Conservation (phyloP, 306 rosid species). For the Trifolium repens region DNA sequence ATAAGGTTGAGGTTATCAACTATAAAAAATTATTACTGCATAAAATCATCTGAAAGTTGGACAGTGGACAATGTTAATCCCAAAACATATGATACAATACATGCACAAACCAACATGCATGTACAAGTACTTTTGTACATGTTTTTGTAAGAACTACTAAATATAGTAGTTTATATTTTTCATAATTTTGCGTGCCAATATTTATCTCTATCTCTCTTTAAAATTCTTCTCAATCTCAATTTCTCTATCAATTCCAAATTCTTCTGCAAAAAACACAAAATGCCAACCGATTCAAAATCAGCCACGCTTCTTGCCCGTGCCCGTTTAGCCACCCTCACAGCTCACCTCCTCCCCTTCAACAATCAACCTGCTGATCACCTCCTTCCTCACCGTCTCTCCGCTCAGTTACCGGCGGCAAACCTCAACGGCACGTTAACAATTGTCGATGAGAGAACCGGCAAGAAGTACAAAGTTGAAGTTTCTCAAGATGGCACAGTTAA, state of each 20-base stretch:
- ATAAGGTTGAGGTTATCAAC: no score
- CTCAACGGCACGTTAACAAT: slow-evolving; percentile 67
- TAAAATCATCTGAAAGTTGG: no score
- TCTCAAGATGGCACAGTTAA: slow-evolving; percentile 78
- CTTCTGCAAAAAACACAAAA: slow-evolving; percentile 24
- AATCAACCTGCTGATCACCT: slow-evolving; percentile 50
- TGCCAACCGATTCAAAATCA: slow-evolving; percentile 52
- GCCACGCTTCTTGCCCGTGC: slow-evolving; percentile 53
- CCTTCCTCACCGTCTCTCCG: slow-evolving; percentile 53
- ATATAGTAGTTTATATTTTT: neutral
- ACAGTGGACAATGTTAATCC: no score
- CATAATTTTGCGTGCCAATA: neutral
- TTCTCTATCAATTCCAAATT: neutral
- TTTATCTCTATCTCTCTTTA: neutral
- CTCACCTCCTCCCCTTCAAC: slow-evolving; percentile 60
- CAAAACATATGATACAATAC: no score
- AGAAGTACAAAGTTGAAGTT: slow-evolving; percentile 65
- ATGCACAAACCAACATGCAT: no score
- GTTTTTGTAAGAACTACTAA: no score
- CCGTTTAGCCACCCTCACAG: slow-evolving; percentile 76
- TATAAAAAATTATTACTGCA: no score
- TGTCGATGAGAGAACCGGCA: slow-evolving; percentile 84
- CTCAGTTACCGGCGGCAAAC: slow-evolving; percentile 51
- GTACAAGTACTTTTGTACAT: no score
- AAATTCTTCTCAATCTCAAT: neutral